A percentile compares a stretch with the other conserved stretches of the same genome.
phyloP scores from a whole-genome alignment of 495 filamentous ascomycete genomes.

The Hypomontagnella monticulosa region DNA sequence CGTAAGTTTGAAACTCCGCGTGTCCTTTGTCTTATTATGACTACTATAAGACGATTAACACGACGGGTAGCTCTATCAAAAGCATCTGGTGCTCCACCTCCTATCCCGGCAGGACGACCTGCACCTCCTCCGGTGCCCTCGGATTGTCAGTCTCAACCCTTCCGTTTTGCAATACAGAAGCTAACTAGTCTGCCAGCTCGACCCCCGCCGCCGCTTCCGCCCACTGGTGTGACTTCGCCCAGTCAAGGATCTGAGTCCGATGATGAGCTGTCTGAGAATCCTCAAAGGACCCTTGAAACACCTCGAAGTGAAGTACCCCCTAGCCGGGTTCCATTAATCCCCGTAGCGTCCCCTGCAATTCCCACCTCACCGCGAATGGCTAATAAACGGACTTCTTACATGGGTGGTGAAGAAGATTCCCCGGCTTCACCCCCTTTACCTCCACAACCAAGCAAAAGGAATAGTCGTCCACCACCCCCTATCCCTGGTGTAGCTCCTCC shows the following conservation, averaged over 20 bases:
- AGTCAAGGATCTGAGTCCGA: constrained; percentile 90
- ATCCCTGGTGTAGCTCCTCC: constrained; percentile 61
- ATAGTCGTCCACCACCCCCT: constrained; percentile 60
- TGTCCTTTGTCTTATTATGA: constrained; percentile 45
- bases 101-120: constrained; percentile 70
- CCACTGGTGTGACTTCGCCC: constrained; percentile 65
- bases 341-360: constrained; percentile 60
- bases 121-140: constrained; percentile 74
- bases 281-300: constrained; percentile 51
- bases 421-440: constrained; percentile 54
- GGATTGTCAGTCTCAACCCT: constrained; percentile 65
- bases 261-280: constrained; percentile 85
- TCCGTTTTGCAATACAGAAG: constrained; percentile 27
- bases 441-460: constrained; percentile 59
- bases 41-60: constrained; percentile 48
- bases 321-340: constrained; percentile 55
- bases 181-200: constrained; percentile 63
- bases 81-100: constrained; percentile 58
- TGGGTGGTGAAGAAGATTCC: constrained; percentile 55
- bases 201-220: constrained; percentile 62
- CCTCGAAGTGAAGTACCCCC: constrained; percentile 52
- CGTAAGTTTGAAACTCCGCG: constrained; percentile 47
- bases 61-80: constrained; percentile 47
- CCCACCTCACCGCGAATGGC: constrained; percentile 65
- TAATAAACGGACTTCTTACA: constrained; percentile 62